A percentile compares a stretch with the other conserved stretches of the same genome.
Evolutionary conservation across 2,329 filamentous ascomycete species (phyloP).

Genomic region (Sporothrix globosa): DNA sequence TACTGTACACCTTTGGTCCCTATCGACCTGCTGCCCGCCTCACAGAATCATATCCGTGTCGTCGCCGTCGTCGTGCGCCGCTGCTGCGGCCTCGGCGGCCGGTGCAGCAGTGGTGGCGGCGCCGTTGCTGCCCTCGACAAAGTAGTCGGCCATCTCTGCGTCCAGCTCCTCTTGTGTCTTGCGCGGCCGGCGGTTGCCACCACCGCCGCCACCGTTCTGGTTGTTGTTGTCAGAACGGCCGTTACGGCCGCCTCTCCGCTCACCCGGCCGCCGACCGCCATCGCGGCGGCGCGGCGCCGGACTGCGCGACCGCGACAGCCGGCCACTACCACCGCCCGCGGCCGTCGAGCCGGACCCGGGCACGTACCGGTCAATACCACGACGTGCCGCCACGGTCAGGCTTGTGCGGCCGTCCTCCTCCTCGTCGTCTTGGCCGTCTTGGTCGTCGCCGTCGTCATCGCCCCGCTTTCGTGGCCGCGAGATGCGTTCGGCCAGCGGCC

Average conservation of each 20-base stretch:
- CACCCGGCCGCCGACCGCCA: constrained; percentile 52
- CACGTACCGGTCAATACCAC: constrained; percentile 78
- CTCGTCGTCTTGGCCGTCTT: constrained; percentile 32
- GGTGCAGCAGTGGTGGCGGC: constrained; percentile 37
- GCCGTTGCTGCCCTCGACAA: constrained; percentile 55
- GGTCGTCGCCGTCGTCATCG: constrained; percentile 46
- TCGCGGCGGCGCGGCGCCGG: constrained; percentile 51
- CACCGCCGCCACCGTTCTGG: constrained; percentile 33
- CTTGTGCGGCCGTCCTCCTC: constrained; percentile 40
- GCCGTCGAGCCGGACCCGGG: constrained; percentile 53
- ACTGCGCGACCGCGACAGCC: constrained; percentile 59
- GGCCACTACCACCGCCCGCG: constrained; percentile 40
- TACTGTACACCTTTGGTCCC: neutral
- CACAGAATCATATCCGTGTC: constrained; percentile 42
- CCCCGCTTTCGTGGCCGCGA: constrained; percentile 52
- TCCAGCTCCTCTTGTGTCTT: constrained; percentile 93
- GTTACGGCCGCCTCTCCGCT: constrained; percentile 47
- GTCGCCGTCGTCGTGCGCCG: constrained; percentile 47
- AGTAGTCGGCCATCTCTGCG: constrained; percentile 97
- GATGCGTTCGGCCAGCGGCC: constrained; percentile 64
- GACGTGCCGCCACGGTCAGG: constrained; percentile 53
- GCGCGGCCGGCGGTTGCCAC: constrained; percentile 64
- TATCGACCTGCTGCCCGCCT: neutral
- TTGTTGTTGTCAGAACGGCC: constrained; percentile 41
- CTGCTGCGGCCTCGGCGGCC: constrained; percentile 43